Evolutionary conservation across 169 alveolate species (phyloP), one percentile per base, ranked within the genome.

Genomic region (Pseudocohnilembus persalinus): DNA sequence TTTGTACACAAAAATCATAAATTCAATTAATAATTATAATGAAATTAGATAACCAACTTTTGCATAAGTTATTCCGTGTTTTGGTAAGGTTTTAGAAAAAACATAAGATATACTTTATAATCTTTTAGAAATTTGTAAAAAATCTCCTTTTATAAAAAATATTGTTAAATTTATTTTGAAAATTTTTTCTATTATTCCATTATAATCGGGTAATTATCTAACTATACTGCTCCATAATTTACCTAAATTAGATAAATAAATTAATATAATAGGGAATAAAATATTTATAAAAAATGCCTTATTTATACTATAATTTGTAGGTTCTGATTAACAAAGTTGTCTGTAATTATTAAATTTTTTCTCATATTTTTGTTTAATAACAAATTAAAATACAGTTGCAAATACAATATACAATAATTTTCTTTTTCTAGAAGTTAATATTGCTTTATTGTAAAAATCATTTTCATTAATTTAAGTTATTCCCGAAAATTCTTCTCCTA

Each of bases 401-500:
- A 87, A 74, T 31, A 83, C 35, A 29, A 64, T 32, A 49, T 31
- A 83, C 29, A 87, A 68, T 6, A 81, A 27, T 77, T 83, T 75
- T 32, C 88, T 76, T 31, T 31, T 81, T 20, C 1, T 29, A 20
- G 49, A 28, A 30, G 87, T 83, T 68, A 85, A 74, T 26, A 32
- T 65, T 28, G 29, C 32, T 28, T 29, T n/a, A 65, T 76, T 29
- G 63, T 80, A 65, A 81, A 81, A 80, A 80, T 86, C 86, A 31
- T 74, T 30, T 31, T 63, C 31, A 78, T 73, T 68, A 82, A 74
- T 29, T 25, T 88, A 79, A 29, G 29, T 49, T 31, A 89, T 65
- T 16, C 82, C 76, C 31, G 85, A 75, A 79, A 85, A 89, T 29
- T 89, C 93, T 77, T 89, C 93, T 34, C 93, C 93, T 33, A 87